Base-by-base conservation (phyloP, 2,329 filamentous ascomycete genomes). In the Aspergillus hortae region DNA sequence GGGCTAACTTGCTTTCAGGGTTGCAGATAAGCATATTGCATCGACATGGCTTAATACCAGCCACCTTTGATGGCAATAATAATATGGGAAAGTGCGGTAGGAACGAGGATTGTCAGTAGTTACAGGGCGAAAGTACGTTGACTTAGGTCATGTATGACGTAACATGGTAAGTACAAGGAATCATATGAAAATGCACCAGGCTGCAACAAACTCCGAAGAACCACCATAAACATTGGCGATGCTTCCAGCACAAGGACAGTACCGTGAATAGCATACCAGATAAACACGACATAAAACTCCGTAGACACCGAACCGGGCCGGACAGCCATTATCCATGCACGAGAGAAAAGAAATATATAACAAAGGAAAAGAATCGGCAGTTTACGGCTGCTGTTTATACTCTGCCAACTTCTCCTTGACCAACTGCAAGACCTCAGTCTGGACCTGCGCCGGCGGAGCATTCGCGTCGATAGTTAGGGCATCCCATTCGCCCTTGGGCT, bases 401-500 rank as follows among this genome's bases (percentile, higher is more conserved):
- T 78, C 76, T 23, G 75, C 74, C 66, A 87, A 77, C 56, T 79
- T 80, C 57, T 75, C 72, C 43, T 76, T 63, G n/a, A 86, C 84
- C 58, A 77, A 77, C 32, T 77, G 73, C 45, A 88, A 71, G 2
- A 86, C 81, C 47, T 83, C 79, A 21, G 71, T 70, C 71, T 85
- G 79, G 52, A 92, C 86, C 46, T 82, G 55, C 21, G 67, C 69
- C 74, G 46, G 84, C 74, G 60, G 80, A 58, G 49, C 80, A 66
- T 52, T 77, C 71, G 74, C 82, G 67, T 91, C 86, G 53, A 92
- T 77, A 49, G 77, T 83, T 56, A 91, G 79, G 55, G 89, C 86
- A 70, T 94, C 89, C 66, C 71, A 77, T 57, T 80, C 76, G 66
- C 91, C 88, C 50, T 89, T 83, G 0, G 94, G 94, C 56, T 87